Conservation (phyloP, 257 asterid genomes). For the Capsicum pubescens region DNA sequence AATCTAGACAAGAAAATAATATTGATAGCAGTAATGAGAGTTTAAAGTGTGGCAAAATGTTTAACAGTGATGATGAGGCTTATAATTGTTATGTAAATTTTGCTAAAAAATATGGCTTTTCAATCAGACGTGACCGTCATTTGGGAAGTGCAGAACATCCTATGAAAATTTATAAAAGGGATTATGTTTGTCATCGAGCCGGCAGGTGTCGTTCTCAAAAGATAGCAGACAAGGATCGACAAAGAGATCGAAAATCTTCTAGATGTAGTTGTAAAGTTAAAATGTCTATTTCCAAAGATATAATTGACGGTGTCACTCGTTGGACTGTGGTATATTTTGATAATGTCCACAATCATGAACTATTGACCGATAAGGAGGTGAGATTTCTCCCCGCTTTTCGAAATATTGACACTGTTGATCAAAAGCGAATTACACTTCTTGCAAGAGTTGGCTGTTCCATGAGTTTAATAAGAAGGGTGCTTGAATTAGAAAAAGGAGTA, state of each 20-base stretch:
- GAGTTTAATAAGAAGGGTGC: not conserved
- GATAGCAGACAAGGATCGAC: not conserved
- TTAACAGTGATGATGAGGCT: too few relatives aligned
- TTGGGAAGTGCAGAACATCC: not conserved
- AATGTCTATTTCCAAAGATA: not conserved
- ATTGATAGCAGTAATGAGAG: too few relatives aligned
- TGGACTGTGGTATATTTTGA: not conserved
- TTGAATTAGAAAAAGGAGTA: not conserved
- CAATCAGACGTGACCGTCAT: not conserved
- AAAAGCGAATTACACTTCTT: too few relatives aligned
- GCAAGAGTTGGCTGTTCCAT: too few relatives aligned
- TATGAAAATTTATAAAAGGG: not conserved
- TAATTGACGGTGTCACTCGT: not conserved
- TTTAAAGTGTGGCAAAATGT: too few relatives aligned
- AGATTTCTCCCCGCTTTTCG: not conserved
- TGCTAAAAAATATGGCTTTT: not conserved
- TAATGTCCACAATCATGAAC: not conserved
- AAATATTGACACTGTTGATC: not conserved
- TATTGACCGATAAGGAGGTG: not conserved
- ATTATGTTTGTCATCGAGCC: not conserved
- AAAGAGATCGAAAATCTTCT: not conserved
- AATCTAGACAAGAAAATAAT: too few relatives aligned
- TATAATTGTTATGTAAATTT: too few relatives aligned
- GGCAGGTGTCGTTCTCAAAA: not conserved
- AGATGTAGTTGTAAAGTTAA: not conserved